These are phyloP conservation scores for Colletotrichum euphorbiae DNA, from an alignment of 2,329 filamentous ascomycete genomes.

Conservation along the genomic window DNA sequence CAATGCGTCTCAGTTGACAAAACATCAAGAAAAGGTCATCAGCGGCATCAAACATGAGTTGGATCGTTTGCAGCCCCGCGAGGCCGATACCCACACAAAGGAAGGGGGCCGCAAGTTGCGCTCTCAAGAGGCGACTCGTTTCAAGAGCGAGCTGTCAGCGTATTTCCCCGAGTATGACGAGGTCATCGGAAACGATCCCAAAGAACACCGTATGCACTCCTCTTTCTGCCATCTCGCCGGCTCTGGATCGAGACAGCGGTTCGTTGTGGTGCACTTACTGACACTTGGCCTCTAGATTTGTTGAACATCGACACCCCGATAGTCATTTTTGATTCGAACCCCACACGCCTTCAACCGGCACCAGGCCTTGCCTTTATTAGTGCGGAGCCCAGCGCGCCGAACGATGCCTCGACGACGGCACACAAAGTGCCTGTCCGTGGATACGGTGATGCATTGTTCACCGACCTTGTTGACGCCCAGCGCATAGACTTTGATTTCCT, in stretches of 20 bases:
- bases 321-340: constrained; percentile 70
- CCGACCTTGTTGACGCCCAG: constrained; percentile 67
- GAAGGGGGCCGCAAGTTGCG: constrained; percentile 82
- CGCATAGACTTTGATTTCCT: constrained; percentile 67
- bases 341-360: constrained; percentile 40
- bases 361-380: constrained; percentile 30
- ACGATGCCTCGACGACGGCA: constrained; percentile 16
- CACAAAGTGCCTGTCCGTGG: constrained; percentile 58
- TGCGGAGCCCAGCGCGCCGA: not conserved
- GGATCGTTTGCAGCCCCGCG: constrained; percentile 64
- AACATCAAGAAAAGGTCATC: constrained; percentile 67
- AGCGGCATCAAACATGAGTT: constrained; percentile 73
- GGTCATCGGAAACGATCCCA: constrained; percentile 86
- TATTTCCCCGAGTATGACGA: constrained; percentile 97
- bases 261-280: constrained; percentile 10
- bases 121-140: constrained; percentile 84
- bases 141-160: constrained; percentile 90
- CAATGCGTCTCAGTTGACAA: constrained; percentile 52
- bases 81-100: constrained; percentile 55
- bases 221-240: not conserved
- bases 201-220: constrained; percentile 75
- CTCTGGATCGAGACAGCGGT: not conserved
- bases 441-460: constrained; percentile 68
- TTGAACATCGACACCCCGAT: constrained; percentile 80
- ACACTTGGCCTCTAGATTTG: constrained; percentile 66